Evolutionary conservation across 352 stramenopile species (phyloP), one percentile per base, ranked within the genome.

Genomic region (Globisporangium paroecandrum): DNA sequence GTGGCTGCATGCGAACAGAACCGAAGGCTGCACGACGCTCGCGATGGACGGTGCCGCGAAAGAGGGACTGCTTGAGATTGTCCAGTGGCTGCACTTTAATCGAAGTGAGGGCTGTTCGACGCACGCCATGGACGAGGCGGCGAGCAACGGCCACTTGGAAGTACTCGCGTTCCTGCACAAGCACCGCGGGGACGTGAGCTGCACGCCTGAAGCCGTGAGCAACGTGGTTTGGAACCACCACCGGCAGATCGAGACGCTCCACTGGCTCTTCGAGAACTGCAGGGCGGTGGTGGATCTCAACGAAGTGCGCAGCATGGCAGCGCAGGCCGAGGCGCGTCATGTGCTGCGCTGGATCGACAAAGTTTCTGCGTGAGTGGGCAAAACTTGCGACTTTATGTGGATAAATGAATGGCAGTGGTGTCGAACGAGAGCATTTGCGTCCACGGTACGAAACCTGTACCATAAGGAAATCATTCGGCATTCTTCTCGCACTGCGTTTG

Each of bases 1-100:
- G 34, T 71, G 58, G 58, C 60, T 71, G 24, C 68, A 77, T 22
- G 60, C 24, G 15, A 27, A 74, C 41, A 64, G 68, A 1, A 27
- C 1, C 0, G 68, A 74, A 61, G 71, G 71, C n/a, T 77, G 71
- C 36, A 75, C 66, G 25, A 71, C 63, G 15, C 29, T 61, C 15
- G 71, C 71, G 5, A 77, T 77, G 46, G 71, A 77, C n/a, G 58
- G 38, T 12, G 71, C 71, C 0, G 81, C 80, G 12, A 29, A 49
- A 12, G 57, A 64, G 22, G 64, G 64, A 6, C 34, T 58, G 20
- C 24, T 69, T 0, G 41, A 64, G 2, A 57, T 64, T 9, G 64
- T 64, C 4, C 64, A 69, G 46, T 69, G 64, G 64, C 56, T 69
- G 7, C 56, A 65, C n/a, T 13, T 13, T 0, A 36, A 69, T 34